Percentiles rank a stretch among this genome's conserved stretches.
Evolutionary conservation across 768 basidiomycete genomes (phyloP).

Genomic region (Antrodiella citrinella): DNA sequence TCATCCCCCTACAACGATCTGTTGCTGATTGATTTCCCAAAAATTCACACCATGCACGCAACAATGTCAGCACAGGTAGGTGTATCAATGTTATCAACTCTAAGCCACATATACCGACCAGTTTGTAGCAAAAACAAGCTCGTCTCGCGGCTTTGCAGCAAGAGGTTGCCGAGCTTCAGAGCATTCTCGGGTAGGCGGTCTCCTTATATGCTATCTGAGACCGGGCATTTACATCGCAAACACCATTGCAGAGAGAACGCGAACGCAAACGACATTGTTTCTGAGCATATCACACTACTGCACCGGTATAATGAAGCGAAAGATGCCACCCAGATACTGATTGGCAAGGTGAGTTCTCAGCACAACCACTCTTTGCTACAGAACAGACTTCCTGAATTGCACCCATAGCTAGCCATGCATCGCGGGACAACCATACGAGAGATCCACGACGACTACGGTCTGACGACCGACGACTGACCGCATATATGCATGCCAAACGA

Average conservation of each 20-base stretch:
- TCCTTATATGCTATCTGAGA: neutral
- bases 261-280: constrained; percentile 52
- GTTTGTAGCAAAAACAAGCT: constrained; percentile 1
- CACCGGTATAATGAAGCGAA: constrained; percentile 79
- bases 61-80: constrained; percentile 10
- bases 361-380: constrained; percentile 11
- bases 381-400: no score
- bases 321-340: constrained; percentile 65
- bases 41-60: constrained; percentile 13
- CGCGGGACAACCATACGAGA: constrained; percentile 65
- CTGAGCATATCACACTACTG: constrained; percentile 60
- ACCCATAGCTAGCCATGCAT: constrained; percentile 56
- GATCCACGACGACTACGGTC: constrained; percentile 64
- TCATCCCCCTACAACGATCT: neutral
- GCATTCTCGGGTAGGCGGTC: neutral
- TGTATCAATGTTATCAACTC: neutral
- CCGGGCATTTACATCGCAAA: neutral
- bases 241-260: constrained; percentile 26
- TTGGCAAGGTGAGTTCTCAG: neutral
- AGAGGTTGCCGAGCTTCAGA: constrained; percentile 3
- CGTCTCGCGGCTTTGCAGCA: constrained; percentile 1
- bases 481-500: neutral
- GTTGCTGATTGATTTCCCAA: neutral
- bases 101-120: neutral
- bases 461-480: constrained; percentile 48